Percentiles rank a stretch among this genome's conserved stretches.
Evolutionary conservation across 2,329 filamentous ascomycete genomes (phyloP).

Genomic region (Talaromyces rugulosus): DNA sequence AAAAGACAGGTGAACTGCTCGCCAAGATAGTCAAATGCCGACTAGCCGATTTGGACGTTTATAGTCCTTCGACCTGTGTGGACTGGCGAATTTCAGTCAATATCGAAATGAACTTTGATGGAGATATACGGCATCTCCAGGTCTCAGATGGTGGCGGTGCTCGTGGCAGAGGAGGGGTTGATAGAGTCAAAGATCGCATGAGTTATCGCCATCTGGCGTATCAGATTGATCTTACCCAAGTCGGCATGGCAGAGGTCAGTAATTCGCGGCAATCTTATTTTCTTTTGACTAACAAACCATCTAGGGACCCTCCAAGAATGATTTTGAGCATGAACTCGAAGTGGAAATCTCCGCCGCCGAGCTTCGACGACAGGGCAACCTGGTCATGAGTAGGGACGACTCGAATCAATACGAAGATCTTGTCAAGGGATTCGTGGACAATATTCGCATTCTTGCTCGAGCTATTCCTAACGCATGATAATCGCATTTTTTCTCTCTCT

Average conservation of each 20-base stretch:
- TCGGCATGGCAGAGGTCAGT: constrained; percentile 56
- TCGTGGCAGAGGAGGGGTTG: constrained; percentile 39
- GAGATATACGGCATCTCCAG: constrained; percentile 54
- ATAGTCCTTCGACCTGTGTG: constrained; percentile 70
- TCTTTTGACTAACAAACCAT: background rate
- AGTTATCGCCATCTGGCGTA: constrained; percentile 86
- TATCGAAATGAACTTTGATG: constrained; percentile 83
- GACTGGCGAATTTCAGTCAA: constrained; percentile 95
- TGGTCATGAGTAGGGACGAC: constrained; percentile 34
- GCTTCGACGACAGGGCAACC: constrained; percentile 41
- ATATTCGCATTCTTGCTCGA: constrained; percentile 43
- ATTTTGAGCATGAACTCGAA: constrained; percentile 48
- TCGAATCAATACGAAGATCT: constrained; percentile 43
- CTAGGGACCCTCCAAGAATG: constrained; percentile 29
- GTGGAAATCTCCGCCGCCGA: constrained; percentile 45
- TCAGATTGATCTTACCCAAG: constrained; percentile 89
- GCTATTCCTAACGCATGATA: constrained; percentile 29
- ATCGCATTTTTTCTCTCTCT: background rate
- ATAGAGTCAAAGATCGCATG: constrained; percentile 82
- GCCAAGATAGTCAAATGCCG: constrained; percentile 88
- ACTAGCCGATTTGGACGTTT: constrained; percentile 83
- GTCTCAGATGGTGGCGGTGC: constrained; percentile 37
- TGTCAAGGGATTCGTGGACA: constrained; percentile 47
- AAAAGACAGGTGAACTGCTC: constrained; percentile 64
- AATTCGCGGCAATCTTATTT: constrained; percentile 8